Conservation (phyloP, 371 early-diverging fungal species). For the Syncephalastrum monosporum region DNA sequence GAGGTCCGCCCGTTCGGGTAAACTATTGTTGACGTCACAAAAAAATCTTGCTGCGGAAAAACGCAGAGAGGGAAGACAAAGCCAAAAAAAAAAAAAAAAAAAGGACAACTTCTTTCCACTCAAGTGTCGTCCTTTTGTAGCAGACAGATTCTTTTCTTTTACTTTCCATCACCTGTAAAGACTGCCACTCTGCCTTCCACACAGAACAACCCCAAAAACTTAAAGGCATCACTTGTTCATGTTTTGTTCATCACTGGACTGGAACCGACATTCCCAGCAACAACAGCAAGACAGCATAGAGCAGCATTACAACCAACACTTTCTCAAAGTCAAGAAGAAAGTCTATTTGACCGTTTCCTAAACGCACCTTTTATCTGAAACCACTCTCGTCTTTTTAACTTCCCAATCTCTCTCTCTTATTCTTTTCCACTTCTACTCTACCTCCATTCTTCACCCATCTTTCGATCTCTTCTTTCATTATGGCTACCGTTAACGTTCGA, state of each 20-base stretch:
- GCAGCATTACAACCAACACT: slow-evolving; percentile 37
- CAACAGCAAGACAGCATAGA: slow-evolving; percentile 42
- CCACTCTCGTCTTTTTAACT: too few relatives aligned
- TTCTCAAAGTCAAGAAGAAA: slow-evolving; percentile 51
- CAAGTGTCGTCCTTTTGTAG: slow-evolving; percentile 1
- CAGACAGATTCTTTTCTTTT: slow-evolving; percentile 1
- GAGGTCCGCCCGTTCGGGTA: too few relatives aligned
- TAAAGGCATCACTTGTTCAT: slow-evolving; percentile 39
- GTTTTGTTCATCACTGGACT: slow-evolving; percentile 46
- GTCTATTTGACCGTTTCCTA: slow-evolving; percentile 21
- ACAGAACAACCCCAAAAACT: slow-evolving; percentile 12
- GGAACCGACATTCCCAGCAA: slow-evolving; percentile 39
- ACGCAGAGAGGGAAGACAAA: too few relatives aligned
- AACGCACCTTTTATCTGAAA: slow-evolving; percentile 7
- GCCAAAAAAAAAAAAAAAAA: too few relatives aligned
- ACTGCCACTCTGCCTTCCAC: slow-evolving; percentile 1
- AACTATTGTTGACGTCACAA: too few relatives aligned
- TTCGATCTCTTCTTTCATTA: slow-evolving; percentile 39
- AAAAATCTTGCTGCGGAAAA: too few relatives aligned
- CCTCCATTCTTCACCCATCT: neutral
- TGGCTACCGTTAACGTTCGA: slow-evolving; percentile 84
- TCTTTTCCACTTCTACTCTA: slow-evolving; percentile 7
- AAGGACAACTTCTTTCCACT: neutral
- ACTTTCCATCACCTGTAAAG: slow-evolving; percentile 1
- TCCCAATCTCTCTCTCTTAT: slow-evolving; percentile 8